Conservation (phyloP, 2,329 filamentous ascomycete genomes). For the Aureobasidium leucospermi region DNA sequence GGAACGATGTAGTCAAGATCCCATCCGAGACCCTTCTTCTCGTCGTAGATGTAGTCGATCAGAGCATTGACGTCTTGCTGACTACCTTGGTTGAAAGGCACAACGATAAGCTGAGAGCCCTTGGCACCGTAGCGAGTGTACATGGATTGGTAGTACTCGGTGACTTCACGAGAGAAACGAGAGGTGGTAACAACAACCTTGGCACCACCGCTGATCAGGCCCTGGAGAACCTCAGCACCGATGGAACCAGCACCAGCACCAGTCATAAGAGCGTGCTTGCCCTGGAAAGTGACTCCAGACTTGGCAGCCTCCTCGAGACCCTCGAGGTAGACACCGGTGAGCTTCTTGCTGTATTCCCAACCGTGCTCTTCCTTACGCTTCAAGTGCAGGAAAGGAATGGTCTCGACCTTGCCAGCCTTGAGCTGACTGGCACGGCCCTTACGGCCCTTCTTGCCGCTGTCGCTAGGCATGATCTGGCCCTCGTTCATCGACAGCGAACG, state of each 20-base stretch:
- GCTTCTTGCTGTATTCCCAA: conserved; percentile 99
- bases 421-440: conserved; percentile 45
- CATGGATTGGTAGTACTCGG: conserved; percentile 98
- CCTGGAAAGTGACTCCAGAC: conserved; percentile 81
- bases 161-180: conserved; percentile 92
- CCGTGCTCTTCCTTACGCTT: conserved; percentile 90
- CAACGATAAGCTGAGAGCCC: conserved; percentile 93
- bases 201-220: conserved; percentile 90
- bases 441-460: conserved; percentile 62
- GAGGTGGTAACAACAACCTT: conserved; percentile 96
- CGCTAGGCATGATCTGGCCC: conserved; percentile 87
- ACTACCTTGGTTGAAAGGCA: conserved; percentile 98
- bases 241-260: conserved; percentile 97
- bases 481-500: conserved; percentile 97
- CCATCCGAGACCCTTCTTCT: conserved; percentile 95
- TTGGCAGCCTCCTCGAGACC: conserved; percentile 83
- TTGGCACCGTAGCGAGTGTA: conserved; percentile 90
- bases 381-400: conserved; percentile 93
- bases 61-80: conserved; percentile 95
- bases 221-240: conserved; percentile 91
- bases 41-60: conserved; percentile 91
- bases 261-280: conserved; percentile 96
- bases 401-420: conserved; percentile 86
- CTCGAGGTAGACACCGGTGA: conserved; percentile 87
- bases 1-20: conserved; percentile 94